phyloP scores from a whole-genome alignment of 305 asterid species.

The Salvia sclarea region DNA sequence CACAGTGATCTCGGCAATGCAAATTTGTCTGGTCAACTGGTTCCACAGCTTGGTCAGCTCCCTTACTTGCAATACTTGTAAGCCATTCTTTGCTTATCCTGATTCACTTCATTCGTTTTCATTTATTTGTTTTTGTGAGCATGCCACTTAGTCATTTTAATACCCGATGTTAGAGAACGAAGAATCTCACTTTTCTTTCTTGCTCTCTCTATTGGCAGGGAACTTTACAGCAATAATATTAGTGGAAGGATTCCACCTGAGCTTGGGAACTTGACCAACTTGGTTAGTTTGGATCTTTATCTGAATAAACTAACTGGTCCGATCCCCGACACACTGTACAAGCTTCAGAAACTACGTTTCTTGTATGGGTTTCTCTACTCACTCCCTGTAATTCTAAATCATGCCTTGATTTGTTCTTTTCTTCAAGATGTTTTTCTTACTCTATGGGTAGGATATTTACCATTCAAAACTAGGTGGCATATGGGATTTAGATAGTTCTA shows the following conservation, averaged over 20 bases:
- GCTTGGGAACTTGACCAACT: conserved; percentile 85
- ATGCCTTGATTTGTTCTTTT: conserved; percentile 4
- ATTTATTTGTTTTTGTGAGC: neutral
- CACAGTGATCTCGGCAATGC: conserved; percentile 94
- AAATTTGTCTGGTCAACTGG: conserved; percentile 82
- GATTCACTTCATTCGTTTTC: neutral
- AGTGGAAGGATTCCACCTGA: conserved; percentile 81
- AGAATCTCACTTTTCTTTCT: conserved; percentile 5
- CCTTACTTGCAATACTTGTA: conserved; percentile 75
- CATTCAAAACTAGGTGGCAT: conserved; percentile 20
- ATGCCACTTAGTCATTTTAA: neutral
- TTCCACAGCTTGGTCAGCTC: conserved; percentile 86
- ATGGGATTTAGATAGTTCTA: conserved; percentile 14
- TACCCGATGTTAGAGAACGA: neutral
- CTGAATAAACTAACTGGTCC: conserved; percentile 69
- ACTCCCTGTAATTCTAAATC: conserved; percentile 20
- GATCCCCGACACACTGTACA: conserved; percentile 78
- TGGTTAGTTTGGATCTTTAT: conserved; percentile 99
- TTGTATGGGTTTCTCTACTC: conserved; percentile 55
- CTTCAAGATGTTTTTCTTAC: conserved; percentile 24
- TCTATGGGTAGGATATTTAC: conserved; percentile 2
- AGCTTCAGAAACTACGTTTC: conserved; percentile 76
- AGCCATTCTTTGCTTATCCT: conserved; percentile 39
- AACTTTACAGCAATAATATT: conserved; percentile 88
- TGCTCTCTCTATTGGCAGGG: conserved; percentile 54